phyloP scores from a whole-genome alignment of 805 yeast genomes.

The Lachancea thermotolerans region DNA sequence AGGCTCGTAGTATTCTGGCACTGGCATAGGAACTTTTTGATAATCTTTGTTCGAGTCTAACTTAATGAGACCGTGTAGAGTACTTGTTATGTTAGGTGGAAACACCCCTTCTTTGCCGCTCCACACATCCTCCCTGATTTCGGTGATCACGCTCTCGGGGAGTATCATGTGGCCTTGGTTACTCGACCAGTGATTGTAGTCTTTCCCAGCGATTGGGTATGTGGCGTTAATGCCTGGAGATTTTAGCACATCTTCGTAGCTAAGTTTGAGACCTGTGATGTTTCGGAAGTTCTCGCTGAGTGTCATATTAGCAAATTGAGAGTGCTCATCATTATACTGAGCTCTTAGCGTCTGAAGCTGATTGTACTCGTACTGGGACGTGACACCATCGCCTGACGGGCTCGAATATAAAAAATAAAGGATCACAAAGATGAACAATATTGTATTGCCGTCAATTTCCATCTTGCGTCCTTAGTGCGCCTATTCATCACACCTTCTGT shows the following conservation, averaged over 20 bases:
- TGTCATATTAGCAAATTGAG: conserved; percentile 35
- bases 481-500: background rate
- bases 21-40: conserved; percentile 27
- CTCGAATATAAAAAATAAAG: conserved; percentile 29
- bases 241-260: conserved; percentile 51
- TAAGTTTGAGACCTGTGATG: conserved; percentile 62
- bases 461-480: conserved; percentile 10
- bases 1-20: conserved; percentile 29
- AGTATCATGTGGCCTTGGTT: conserved; percentile 49
- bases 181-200: conserved; percentile 41
- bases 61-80: conserved; percentile 38
- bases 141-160: conserved; percentile 48
- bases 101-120: conserved; percentile 24
- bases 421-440: conserved; percentile 25
- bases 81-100: conserved; percentile 44
- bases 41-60: conserved; percentile 17
- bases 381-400: conserved; percentile 30
- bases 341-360: conserved; percentile 36
- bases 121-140: conserved; percentile 50
- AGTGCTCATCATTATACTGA: conserved; percentile 30
- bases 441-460: conserved; percentile 31
- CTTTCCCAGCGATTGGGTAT: conserved; percentile 50
- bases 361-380: conserved; percentile 33
- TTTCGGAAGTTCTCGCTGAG: conserved; percentile 57
- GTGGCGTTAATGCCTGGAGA: conserved; percentile 40